Evolutionary conservation across 116 monocot genomes (phyloP), one percentile per base, ranked within the genome.

Genomic region (Iris pallida): DNA sequence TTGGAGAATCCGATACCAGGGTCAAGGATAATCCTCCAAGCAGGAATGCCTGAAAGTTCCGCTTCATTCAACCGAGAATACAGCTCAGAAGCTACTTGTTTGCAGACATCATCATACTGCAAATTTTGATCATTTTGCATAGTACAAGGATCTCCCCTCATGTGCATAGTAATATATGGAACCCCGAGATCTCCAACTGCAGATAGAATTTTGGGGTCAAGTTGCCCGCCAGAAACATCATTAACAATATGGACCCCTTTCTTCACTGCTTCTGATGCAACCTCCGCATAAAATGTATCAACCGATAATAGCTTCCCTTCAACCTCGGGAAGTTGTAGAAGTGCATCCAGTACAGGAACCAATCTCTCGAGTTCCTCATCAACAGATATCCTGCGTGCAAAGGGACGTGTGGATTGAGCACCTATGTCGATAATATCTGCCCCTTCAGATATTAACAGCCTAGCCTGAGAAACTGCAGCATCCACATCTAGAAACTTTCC

Each of bases 1-100:
- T 96, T 92, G 8, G 96, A 82, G 60, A 96, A 96, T 1, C 96
- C 91, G 63, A 96, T 81, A 40, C 95, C 95, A 13, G 95, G 95
- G 20, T 96, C 95, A 20, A 88, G 12, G 4, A 91, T 81, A 45
- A 96, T 79, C 68, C 86, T 86, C 95, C 95, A 96, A 42, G 84
- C 70, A 4, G 95, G 95, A 61, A 96, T 86, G 7, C 91, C 92
- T 8, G 82, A 76, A 8, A 79, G 45, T 64, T 91, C 95, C 44
- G 95, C 95, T 68, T 88, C 61, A 14, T 57, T 75, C 43, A 91
- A 68, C 20, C 79, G 71, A 53, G 46, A 51, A 61, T 75, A 77
- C 19, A 91, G 57, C 67, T 91, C 95, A 17, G 55, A 71, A 53
- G 86, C 95, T 16, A 96, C 84, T 62, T 89, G 74, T 58, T 68